phyloP scores from a whole-genome alignment of 306 rosid genomes.

The Fragaria vesca region DNA sequence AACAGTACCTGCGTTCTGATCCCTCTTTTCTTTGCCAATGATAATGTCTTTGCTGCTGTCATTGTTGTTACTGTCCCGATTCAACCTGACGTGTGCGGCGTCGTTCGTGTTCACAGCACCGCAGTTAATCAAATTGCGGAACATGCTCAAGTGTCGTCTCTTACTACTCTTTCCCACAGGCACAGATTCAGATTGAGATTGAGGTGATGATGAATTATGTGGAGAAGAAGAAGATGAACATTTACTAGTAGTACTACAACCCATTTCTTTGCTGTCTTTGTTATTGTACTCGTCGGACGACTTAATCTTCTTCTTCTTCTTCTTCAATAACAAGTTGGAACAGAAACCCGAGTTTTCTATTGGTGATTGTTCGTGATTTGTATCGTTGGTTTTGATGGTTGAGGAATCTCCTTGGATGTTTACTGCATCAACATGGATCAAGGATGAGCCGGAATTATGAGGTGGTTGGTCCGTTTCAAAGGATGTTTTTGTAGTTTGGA shows the following conservation, averaged over 20 bases:
- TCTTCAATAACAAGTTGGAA: slow-evolving; percentile 28
- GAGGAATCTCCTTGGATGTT: slow-evolving; percentile 41
- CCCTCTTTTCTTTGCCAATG: slow-evolving; percentile 22
- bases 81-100: slow-evolving; percentile 32
- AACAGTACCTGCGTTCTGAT: slow-evolving; percentile 23
- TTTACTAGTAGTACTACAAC: neutral
- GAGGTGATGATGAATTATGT: neutral
- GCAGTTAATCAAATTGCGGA: slow-evolving; percentile 62
- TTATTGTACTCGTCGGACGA: neutral
- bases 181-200: neutral
- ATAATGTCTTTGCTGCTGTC: neutral
- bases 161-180: slow-evolving; percentile 33
- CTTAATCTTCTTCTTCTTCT: slow-evolving; percentile 22
- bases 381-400: slow-evolving; percentile 12
- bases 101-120: slow-evolving; percentile 56
- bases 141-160: slow-evolving; percentile 47
- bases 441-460: slow-evolving; percentile 11
- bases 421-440: slow-evolving; percentile 46
- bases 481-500: slow-evolving; percentile 22
- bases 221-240: slow-evolving; percentile 17
- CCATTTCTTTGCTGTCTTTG: slow-evolving; percentile 24
- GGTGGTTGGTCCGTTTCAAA: slow-evolving; percentile 47
- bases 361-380: slow-evolving; percentile 3
- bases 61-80: slow-evolving; percentile 13
- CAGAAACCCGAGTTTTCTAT: slow-evolving; percentile 33